Conservation (phyloP, 495 filamentous ascomycete genomes). For the Aspergillus indologenus region DNA sequence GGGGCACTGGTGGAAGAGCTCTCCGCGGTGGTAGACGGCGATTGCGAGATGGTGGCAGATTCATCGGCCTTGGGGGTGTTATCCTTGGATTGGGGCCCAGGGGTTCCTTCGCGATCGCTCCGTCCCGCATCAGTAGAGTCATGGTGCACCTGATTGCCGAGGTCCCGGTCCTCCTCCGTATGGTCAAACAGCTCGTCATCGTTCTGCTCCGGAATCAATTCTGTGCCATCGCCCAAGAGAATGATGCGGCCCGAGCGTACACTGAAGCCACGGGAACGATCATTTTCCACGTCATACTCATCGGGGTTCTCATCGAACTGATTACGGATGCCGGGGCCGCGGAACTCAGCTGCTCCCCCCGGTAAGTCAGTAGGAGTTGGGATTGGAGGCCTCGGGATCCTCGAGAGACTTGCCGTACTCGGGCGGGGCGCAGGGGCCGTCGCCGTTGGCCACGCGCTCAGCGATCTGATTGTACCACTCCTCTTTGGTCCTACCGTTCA, state of each 20-base stretch:
- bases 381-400: constrained; percentile 43
- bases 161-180: constrained; percentile 75
- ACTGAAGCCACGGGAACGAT: constrained; percentile 58
- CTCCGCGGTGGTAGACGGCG: constrained; percentile 46
- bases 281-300: constrained; percentile 83
- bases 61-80: constrained; percentile 19
- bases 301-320: constrained; percentile 90
- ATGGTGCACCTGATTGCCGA: constrained; percentile 54
- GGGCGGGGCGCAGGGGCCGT: constrained; percentile 96
- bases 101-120: constrained; percentile 56
- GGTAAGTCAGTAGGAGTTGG: constrained; percentile 48
- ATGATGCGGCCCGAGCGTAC: constrained; percentile 79
- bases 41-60: constrained; percentile 42
- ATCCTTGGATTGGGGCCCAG: constrained; percentile 46
- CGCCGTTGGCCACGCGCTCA: constrained; percentile 90
- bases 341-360: constrained; percentile 80
- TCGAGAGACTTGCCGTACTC: constrained; percentile 91
- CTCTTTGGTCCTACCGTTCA: constrained; percentile 88
- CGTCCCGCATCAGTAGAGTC: constrained; percentile 33
- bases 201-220: constrained; percentile 78
- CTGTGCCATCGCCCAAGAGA: constrained; percentile 89
- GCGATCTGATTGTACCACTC: constrained; percentile 97
- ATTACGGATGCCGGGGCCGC: constrained; percentile 77
- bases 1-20: constrained; percentile 15
- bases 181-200: constrained; percentile 93